Conservation (phyloP, 208 protist genomes). For the Leishmania braziliensis region DNA sequence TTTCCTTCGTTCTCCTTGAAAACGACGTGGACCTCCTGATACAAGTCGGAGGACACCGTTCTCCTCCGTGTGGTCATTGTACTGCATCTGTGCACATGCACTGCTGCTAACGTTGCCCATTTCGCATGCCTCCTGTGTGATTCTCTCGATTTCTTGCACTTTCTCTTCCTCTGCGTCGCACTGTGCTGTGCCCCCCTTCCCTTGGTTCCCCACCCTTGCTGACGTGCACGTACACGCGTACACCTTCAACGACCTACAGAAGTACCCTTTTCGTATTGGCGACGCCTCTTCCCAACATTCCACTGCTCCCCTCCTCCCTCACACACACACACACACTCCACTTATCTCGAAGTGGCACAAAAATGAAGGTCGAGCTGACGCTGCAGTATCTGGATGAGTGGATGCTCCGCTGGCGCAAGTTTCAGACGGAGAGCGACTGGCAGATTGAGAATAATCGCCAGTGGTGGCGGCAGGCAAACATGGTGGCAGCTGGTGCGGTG, state of each 20-base stretch:
- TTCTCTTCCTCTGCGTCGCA: neutral
- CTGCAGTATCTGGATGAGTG: slow-evolving; percentile 91
- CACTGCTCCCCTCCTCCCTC: neutral
- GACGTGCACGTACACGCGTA: neutral
- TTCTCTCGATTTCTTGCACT: slow-evolving; percentile 1
- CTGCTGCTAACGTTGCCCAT: neutral
- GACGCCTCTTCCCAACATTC: neutral
- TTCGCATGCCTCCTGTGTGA: neutral
- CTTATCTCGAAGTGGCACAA: slow-evolving; percentile 1
- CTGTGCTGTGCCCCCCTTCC: neutral
- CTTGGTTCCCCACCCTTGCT: neutral
- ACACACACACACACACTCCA: neutral
- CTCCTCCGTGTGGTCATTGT: too few species aligned
- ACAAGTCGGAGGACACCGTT: neutral
- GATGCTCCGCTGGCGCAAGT: slow-evolving; percentile 92
- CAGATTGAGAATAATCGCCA: slow-evolving; percentile 86
- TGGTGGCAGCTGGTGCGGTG: slow-evolving; percentile 47
- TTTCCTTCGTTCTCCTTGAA: neutral
- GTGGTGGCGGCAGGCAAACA: slow-evolving; percentile 80
- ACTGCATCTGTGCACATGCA: too few species aligned
- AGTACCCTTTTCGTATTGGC: neutral
- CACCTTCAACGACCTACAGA: neutral
- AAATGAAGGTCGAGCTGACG: slow-evolving; percentile 84
- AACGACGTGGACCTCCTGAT: neutral
- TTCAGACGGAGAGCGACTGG: slow-evolving; percentile 91